Conservation (phyloP, 257 asterid genomes). For the Scutellaria barbata region DNA sequence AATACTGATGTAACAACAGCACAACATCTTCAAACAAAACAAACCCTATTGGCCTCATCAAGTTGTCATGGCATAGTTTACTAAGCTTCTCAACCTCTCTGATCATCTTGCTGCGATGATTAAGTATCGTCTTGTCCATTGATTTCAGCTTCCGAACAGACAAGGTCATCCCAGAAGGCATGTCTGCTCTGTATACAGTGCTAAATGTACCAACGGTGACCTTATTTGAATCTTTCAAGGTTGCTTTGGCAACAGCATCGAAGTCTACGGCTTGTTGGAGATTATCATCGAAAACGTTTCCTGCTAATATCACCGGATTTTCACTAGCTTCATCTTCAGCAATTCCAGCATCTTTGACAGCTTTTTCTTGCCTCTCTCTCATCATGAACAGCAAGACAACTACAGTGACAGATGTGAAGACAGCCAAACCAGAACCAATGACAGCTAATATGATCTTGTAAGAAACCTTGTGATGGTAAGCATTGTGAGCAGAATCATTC, state of each 20-base stretch:
- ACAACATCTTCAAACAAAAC: conserved; percentile 79
- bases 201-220: conserved; percentile 83
- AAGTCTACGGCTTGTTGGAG: conserved; percentile 88
- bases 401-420: conserved; percentile 71
- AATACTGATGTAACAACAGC: conserved; percentile 70
- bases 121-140: conserved; percentile 72
- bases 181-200: conserved; percentile 81
- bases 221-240: conserved; percentile 73
- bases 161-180: conserved; percentile 91
- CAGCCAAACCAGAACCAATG: conserved; percentile 90
- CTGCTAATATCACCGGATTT: conserved; percentile 77
- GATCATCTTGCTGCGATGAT: conserved; percentile 83
- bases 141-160: conserved; percentile 79
- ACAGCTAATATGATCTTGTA: conserved; percentile 79
- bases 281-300: conserved; percentile 77
- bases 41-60: conserved; percentile 83
- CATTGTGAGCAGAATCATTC: conserved; percentile 41
- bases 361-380: conserved; percentile 90
- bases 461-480: conserved; percentile 82
- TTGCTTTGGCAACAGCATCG: conserved; percentile 79
- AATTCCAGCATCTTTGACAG: conserved; percentile 51
- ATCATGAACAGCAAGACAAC: conserved; percentile 85
- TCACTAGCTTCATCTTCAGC: conserved; percentile 41
- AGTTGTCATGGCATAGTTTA: conserved; percentile 77
- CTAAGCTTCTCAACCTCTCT: conserved; percentile 92